Percentiles rank a stretch among this genome's conserved stretches.
phyloP scores from a whole-genome alignment of 2,329 filamentous ascomycete genomes.

The Chaetomium strumarium region DNA sequence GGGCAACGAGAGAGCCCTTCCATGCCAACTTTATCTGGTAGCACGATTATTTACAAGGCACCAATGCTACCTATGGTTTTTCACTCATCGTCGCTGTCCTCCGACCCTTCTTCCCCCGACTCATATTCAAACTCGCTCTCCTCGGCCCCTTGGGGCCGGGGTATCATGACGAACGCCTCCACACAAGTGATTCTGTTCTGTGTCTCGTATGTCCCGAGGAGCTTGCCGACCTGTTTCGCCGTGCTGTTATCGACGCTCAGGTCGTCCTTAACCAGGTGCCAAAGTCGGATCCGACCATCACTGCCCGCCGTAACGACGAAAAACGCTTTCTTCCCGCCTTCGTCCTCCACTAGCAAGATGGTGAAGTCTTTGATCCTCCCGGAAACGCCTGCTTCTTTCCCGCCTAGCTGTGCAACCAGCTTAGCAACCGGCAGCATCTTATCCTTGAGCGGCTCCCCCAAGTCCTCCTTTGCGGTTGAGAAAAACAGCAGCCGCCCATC shows the following conservation, averaged over 20 bases:
- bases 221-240: conserved; percentile 47
- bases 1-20: no score
- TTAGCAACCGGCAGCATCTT: conserved; percentile 51
- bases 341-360: conserved; percentile 44
- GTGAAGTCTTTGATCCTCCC: conserved; percentile 86
- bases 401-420: conserved; percentile 72
- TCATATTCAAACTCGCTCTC: conserved; percentile 51
- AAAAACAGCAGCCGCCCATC: conserved; percentile 85
- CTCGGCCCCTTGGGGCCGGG: conserved; percentile 54
- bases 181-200: conserved; percentile 86
- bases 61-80: background rate
- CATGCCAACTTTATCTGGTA: no score
- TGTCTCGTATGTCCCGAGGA: conserved; percentile 77
- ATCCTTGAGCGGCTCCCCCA: conserved; percentile 16
- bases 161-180: conserved; percentile 78
- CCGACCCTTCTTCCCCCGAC: conserved; percentile 30
- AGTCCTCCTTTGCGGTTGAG: conserved; percentile 50
- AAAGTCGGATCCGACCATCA: conserved; percentile 78
- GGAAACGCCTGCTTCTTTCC: conserved; percentile 58
- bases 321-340: conserved; percentile 37
- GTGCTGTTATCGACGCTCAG: conserved; percentile 29
- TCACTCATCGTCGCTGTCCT: conserved; percentile 26
- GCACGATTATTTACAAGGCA: background rate
- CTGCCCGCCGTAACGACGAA: conserved; percentile 72
- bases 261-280: conserved; percentile 51